These are phyloP conservation scores for Anthracocystis walkeri DNA, from an alignment of 1,284 basidiomycete genomes.

Conservation along the genomic window DNA sequence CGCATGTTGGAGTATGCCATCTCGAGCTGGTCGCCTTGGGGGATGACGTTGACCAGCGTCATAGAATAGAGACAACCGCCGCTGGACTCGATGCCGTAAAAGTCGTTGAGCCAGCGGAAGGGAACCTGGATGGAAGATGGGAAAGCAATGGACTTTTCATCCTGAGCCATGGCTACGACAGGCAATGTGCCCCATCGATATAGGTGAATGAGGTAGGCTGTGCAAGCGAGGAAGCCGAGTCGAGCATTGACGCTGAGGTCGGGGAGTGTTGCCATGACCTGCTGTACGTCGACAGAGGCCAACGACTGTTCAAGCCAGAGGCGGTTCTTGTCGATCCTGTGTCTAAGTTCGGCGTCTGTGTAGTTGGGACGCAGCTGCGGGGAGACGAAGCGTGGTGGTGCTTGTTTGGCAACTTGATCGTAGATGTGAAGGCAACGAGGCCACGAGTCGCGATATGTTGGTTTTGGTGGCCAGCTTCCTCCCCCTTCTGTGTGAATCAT, in stretches of 20 bases:
- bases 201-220: constrained; percentile 44
- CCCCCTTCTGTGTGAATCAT: constrained; percentile 46
- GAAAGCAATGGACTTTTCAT: constrained; percentile 39
- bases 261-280: constrained; percentile 25
- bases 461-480: constrained; percentile 45
- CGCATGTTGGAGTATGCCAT: constrained; percentile 52
- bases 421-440: constrained; percentile 41
- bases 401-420: constrained; percentile 32
- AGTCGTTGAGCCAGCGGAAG: constrained; percentile 48
- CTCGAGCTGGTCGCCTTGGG: constrained; percentile 12
- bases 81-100: constrained; percentile 46
- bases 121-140: constrained; percentile 29
- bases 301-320: constrained; percentile 34
- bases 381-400: constrained; percentile 48
- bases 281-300: constrained; percentile 17
- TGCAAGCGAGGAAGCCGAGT: constrained; percentile 47
- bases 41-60: constrained; percentile 47
- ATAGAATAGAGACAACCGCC: constrained; percentile 50
- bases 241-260: constrained; percentile 29
- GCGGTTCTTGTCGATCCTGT: constrained; percentile 43
- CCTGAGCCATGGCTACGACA: constrained; percentile 50
- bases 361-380: constrained; percentile 39
- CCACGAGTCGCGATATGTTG: constrained; percentile 47
- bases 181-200: constrained; percentile 51
- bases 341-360: constrained; percentile 30